phyloP scores from a whole-genome alignment of 106 monocot genomes.

The Dendrobium huoshanense region DNA sequence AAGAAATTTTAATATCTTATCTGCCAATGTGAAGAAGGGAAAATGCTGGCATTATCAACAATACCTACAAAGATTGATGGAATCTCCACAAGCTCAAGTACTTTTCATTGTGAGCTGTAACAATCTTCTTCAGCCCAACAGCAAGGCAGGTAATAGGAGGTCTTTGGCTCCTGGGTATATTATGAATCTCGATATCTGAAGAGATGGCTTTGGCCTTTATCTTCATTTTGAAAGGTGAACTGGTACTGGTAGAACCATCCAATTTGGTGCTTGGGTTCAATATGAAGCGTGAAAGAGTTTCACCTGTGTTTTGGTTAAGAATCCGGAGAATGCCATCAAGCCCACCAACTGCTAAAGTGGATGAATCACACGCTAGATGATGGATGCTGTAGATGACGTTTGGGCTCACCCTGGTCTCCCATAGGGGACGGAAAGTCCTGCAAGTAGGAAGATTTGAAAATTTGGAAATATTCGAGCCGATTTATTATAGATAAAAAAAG shows the following conservation, averaged over 20 bases:
- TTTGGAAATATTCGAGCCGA: neutral
- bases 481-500: no score
- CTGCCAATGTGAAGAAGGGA: neutral
- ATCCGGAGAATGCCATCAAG: constrained; percentile 86
- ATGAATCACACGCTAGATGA: constrained; percentile 50
- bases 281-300: constrained; percentile 49
- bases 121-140: constrained; percentile 81
- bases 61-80: neutral
- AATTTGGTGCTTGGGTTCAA: neutral
- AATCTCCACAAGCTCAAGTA: constrained; percentile 82
- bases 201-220: constrained; percentile 22
- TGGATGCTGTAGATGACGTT: constrained; percentile 65
- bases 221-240: neutral
- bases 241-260: neutral
- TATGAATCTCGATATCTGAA: constrained; percentile 32
- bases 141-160: constrained; percentile 66
- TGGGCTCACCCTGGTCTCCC: constrained; percentile 75
- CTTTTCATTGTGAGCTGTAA: constrained; percentile 67
- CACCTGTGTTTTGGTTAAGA: constrained; percentile 67
- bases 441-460: neutral
- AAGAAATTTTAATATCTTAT: no score
- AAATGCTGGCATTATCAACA: neutral
- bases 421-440: constrained; percentile 73
- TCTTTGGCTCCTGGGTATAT: constrained; percentile 44
- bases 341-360: constrained; percentile 63